These are phyloP conservation scores for Alternaria ethzedia DNA, from an alignment of 2,329 filamentous ascomycete species.

Conservation along the genomic window DNA sequence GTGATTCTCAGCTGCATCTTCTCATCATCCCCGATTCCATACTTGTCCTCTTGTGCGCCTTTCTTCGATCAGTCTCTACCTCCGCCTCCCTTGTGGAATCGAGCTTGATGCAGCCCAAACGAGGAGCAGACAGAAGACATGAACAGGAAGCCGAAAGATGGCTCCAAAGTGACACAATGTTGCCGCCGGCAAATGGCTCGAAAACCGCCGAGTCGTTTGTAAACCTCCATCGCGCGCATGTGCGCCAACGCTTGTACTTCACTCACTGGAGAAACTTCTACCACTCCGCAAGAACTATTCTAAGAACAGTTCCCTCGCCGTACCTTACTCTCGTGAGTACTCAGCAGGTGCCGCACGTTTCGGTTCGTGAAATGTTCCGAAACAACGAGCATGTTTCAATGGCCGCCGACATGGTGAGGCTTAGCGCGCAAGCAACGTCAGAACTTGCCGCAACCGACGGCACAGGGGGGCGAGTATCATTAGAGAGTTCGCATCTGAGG, in stretches of 20 bases:
- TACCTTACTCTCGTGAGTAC: neutral
- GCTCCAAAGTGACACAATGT: neutral
- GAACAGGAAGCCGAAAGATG: neutral
- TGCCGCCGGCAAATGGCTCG: neutral
- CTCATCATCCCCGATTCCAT: neutral
- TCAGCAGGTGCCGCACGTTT: constrained; percentile 2
- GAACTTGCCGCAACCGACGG: neutral
- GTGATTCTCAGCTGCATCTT: neutral
- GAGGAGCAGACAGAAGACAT: neutral
- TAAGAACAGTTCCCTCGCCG: neutral
- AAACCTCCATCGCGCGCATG: neutral
- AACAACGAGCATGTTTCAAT: constrained; percentile 17
- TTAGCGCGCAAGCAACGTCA: constrained; percentile 8
- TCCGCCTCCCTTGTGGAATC: neutral
- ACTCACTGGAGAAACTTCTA: neutral
- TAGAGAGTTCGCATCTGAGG: neutral
- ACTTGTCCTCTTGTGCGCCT: neutral
- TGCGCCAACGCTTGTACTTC: neutral
- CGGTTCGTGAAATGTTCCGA: constrained; percentile 9
- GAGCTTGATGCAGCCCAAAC: neutral
- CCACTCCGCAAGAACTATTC: constrained; percentile 1
- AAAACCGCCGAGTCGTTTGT: neutral
- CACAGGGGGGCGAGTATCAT: constrained; percentile 2
- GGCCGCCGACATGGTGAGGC: constrained; percentile 5
- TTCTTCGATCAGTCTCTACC: neutral